Percentiles rank a stretch among this genome's conserved stretches.
Evolutionary conservation across 352 stramenopile genomes (phyloP).

Genomic region (Phytophthora foliorum): DNA sequence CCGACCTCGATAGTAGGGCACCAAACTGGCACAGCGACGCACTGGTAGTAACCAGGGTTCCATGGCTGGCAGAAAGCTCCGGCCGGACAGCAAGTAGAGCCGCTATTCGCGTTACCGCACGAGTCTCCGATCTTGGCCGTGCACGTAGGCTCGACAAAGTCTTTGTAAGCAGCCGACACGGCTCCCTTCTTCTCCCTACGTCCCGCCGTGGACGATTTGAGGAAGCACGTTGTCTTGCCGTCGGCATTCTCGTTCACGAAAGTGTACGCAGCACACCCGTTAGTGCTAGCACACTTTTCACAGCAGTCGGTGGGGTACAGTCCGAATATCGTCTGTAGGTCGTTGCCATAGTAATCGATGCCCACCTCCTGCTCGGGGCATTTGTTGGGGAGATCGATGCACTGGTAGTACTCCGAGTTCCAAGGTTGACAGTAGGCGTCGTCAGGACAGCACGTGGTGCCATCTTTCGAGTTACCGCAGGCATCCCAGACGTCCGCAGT

Average conservation of each 20-base stretch:
- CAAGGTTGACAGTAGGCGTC: constrained; percentile 67
- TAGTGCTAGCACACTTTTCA: constrained; percentile 50
- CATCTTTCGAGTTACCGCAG: constrained; percentile 49
- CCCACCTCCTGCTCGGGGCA: constrained; percentile 47
- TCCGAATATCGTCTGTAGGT: constrained; percentile 53
- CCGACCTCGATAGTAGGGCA: constrained; percentile 49
- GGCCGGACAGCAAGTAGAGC: constrained; percentile 49
- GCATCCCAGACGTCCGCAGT: constrained; percentile 31
- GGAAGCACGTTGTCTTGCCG: constrained; percentile 60
- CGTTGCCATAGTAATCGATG: constrained; percentile 62
- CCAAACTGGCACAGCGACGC: constrained; percentile 46
- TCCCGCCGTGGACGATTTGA: constrained; percentile 45
- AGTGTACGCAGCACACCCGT: constrained; percentile 58
- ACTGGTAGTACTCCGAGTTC: constrained; percentile 70
- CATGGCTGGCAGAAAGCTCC: constrained; percentile 68
- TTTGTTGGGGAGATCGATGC: constrained; percentile 45
- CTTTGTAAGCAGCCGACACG: constrained; percentile 45
- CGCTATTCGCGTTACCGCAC: constrained; percentile 48
- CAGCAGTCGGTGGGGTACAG: constrained; percentile 50
- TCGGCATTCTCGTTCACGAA: constrained; percentile 74
- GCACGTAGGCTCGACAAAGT: constrained; percentile 37
- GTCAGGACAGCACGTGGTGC: constrained; percentile 47
- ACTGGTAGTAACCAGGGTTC: constrained; percentile 71
- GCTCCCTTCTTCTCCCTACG: constrained; percentile 48
- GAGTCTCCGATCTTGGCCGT: constrained; percentile 34